phyloP scores from a whole-genome alignment of 2,329 filamentous ascomycete species.

The Karstenula rhodostoma region DNA sequence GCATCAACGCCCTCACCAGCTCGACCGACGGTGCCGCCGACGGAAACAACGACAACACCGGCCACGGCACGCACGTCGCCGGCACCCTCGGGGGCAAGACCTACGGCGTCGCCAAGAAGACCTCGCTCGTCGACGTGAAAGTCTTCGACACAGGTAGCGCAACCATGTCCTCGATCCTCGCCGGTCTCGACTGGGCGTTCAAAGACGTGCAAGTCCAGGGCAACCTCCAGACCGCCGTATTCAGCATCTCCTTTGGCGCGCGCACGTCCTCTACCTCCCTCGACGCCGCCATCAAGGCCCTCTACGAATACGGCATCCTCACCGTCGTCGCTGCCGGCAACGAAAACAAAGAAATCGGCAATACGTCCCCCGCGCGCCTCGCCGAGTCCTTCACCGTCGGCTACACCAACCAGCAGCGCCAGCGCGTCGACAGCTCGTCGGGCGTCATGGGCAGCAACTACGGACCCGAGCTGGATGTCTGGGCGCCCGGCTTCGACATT shows the following conservation, averaged over 20 bases:
- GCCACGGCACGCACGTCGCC: conserved; percentile 28
- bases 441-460: conserved; percentile 6
- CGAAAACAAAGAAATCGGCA: conserved; percentile 16
- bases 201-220: conserved; percentile 21
- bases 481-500: conserved; percentile 6
- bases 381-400: conserved; percentile 8
- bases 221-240: conserved; percentile 20
- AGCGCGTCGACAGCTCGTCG: not conserved
- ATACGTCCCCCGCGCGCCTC: conserved; percentile 4
- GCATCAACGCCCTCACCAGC: conserved; percentile 16
- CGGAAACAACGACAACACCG: conserved; percentile 12
- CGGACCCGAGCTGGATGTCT: conserved; percentile 4
- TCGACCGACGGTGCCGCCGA: not conserved
- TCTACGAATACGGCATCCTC: conserved; percentile 33
- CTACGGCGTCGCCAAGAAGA: conserved; percentile 21
- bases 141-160: conserved; percentile 13
- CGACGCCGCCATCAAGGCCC: conserved; percentile 7
- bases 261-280: conserved; percentile 13
- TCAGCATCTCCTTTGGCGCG: conserved; percentile 41
- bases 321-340: conserved; percentile 43
- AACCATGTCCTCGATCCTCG: conserved; percentile 15
- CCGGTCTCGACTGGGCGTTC: conserved; percentile 27
- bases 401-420: conserved; percentile 5
- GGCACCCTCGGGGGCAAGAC: conserved; percentile 20
- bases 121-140: not conserved